Evolutionary conservation across 1,284 basidiomycete species (phyloP), one percentile per base, ranked within the genome.

Genomic region (Tilletia horrida): DNA sequence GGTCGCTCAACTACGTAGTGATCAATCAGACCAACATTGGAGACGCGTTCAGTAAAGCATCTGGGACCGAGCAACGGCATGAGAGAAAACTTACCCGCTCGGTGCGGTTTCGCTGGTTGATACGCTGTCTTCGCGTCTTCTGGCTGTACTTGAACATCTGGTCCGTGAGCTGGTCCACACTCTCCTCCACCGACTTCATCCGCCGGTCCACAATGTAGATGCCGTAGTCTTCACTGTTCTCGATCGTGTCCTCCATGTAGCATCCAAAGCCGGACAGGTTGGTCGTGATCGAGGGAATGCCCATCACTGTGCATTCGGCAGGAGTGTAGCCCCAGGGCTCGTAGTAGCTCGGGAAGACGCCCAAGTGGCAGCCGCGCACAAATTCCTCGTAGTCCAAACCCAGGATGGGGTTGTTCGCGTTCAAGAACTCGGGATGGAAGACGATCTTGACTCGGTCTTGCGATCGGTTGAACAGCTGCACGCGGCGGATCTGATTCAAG

Each of bases 341-440:
- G 83, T 86, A 87, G 82, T 97, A 98, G 75, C 91, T 93, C 1
- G 95, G 93, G 87, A 98, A 97, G 45, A 97, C 94, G 70, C 95
- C 95, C 69, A 98, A 84, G 85, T 97, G 95, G 82, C 95, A 97
- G 2, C 95, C 95, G 73, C 95, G 86, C 16, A 97, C 95, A 81
- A 98, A 98, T 84, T 98, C 95, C 83, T 98, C 95, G 82, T 98
- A 98, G 83, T 98, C 95, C 71, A 98, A 86, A 1, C 93, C 93
- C 25, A 98, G 85, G 68, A 97, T 96, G 0, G 95, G 95, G 84
- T 97, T 97, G 84, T 94, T 97, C 68, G 92, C 89, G 84, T 95
- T 97, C 81, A 98, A 84, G 85, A 98, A 98, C 83, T 98, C 95
- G 3, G 95, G 95, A 83, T 98, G 95, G 88, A 98, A 98, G 67